Percentiles rank a stretch among this genome's conserved stretches.
Conservation (phyloP, 164 flowering plant species). For the Houttuynia cordata region DNA sequence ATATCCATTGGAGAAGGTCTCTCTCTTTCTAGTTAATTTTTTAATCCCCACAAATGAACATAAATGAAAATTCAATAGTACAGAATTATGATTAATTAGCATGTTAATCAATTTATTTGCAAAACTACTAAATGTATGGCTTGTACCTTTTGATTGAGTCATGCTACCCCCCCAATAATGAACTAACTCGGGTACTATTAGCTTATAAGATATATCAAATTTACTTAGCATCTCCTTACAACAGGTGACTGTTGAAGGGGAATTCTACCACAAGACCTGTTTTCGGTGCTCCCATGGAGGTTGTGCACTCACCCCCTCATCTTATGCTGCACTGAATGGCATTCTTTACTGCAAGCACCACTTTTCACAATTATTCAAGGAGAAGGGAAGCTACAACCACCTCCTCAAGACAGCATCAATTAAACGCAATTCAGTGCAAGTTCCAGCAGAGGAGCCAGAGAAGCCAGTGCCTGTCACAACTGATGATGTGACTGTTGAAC, state of each 20-base stretch:
- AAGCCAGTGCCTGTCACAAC: neutral
- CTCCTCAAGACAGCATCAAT: slow-evolving; percentile 16
- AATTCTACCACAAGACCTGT: slow-evolving; percentile 25
- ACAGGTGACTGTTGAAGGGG: slow-evolving; percentile 27
- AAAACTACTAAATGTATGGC: too few relatives aligned
- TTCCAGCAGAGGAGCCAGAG: neutral
- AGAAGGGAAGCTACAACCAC: slow-evolving; percentile 34
- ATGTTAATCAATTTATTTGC: too few relatives aligned
- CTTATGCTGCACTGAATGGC: slow-evolving; percentile 25
- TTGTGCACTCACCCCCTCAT: slow-evolving; percentile 19
- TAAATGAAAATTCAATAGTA: too few relatives aligned
- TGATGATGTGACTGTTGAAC: neutral
- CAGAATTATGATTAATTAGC: too few relatives aligned
- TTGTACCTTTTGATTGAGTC: too few relatives aligned
- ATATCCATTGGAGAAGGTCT: slow-evolving; percentile 56
- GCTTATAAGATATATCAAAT: too few relatives aligned
- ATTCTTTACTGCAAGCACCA: slow-evolving; percentile 41
- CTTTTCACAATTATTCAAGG: slow-evolving; percentile 38
- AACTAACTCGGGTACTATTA: too few relatives aligned
- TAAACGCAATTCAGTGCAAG: slow-evolving; percentile 7
- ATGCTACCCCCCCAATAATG: too few relatives aligned
- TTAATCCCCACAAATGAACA: too few relatives aligned
- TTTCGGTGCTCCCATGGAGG: slow-evolving; percentile 31
- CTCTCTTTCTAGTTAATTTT: neutral
- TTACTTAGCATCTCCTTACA: neutral